Evolutionary conservation across 164 flowering plant species (phyloP), one percentile per base, ranked within the genome.

Genomic region (Liriodendron chinense): DNA sequence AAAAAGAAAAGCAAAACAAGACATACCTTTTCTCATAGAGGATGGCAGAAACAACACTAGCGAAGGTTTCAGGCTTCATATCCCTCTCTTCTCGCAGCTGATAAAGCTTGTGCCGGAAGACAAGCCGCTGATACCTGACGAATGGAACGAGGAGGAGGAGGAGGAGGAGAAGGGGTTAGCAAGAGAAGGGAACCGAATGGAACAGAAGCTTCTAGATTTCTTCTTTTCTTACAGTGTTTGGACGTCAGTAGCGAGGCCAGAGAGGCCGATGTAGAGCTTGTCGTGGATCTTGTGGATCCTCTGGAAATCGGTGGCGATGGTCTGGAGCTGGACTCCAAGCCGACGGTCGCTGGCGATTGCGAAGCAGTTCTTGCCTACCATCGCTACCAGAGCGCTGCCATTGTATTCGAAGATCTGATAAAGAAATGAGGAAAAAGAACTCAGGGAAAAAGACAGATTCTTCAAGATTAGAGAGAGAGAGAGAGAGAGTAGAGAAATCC

Each of bases 311-410:
- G 99, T 96, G 48, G 97, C 98, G 74, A 96, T 79, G 2, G 97
- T 96, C 73, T 96, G 99, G 57, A 96, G 92, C 87, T 96, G 98
- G 70, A 96, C 97, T 0, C 99, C 98, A 5, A 94, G 89, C 0
- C 98, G 79, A 59, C 99, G 90, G 80, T 95, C 99, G 78, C 98
- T 92, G 34, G 93, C 98, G 47, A 94, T 91, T 26, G 96, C 99
- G 74, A 96, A 94, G 81, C 98, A 94, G 80, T 96, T 92, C 90
- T 92, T 96, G 5, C 99, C 99, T 9, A 96, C 99, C 99, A 96
- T 96, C 0, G 99, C 99, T 2, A 96, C 84, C 9, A 94, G 62
- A 49, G 98, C 96, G 79, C 98, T 94, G 20, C 99, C 99, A 87
- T 96, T 96, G 81, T 94, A 96, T 90, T 96, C 99, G 77, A 88